These are phyloP conservation scores for Vitis hybrid DNA, from an alignment of 177 flowering plant genomes.

Conservation along the genomic window DNA sequence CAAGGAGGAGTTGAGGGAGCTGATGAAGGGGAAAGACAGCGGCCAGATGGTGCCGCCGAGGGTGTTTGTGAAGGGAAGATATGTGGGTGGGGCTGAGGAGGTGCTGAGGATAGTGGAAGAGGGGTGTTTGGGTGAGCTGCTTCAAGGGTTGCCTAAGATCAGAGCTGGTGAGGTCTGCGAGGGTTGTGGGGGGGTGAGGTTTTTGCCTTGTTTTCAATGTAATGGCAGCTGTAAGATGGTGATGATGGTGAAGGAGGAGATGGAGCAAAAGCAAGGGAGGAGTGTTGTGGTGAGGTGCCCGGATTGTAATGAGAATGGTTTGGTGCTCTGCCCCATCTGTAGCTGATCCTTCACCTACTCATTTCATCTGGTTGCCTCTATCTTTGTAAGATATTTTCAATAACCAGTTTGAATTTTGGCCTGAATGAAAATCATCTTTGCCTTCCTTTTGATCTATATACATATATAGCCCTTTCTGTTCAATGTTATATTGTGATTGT, in stretches of 20 bases:
- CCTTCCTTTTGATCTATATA: too few relatives aligned
- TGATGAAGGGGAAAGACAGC: conserved; percentile 44
- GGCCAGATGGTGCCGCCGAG: conserved; percentile 51
- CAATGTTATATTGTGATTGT: too few relatives aligned
- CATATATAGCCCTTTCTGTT: too few relatives aligned
- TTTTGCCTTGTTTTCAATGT: conserved; percentile 82
- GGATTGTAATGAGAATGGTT: conserved; percentile 97
- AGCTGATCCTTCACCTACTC: conserved; percentile 30
- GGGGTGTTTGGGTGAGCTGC: conserved; percentile 45
- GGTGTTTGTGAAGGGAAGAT: conserved; percentile 79
- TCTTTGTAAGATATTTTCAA: neutral
- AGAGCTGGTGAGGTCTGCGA: conserved; percentile 58
- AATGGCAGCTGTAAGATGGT: conserved; percentile 85
- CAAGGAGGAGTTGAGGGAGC: conserved; percentile 65
- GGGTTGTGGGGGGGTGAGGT: conserved; percentile 83
- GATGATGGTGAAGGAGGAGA: conserved; percentile 23
- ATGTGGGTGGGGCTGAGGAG: conserved; percentile 85
- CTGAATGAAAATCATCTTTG: neutral
- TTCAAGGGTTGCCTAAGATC: conserved; percentile 61
- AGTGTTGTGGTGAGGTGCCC: conserved; percentile 61
- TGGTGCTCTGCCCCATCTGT: conserved; percentile 87
- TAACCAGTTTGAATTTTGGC: neutral
- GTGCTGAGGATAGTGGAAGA: conserved; percentile 72
- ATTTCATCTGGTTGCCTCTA: neutral
- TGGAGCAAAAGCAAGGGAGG: conserved; percentile 16